Percentiles rank a stretch among this genome's conserved stretches.
These are phyloP conservation scores for Russula sp. DNA, from an alignment of 768 basidiomycete species.

Conservation along the genomic window DNA sequence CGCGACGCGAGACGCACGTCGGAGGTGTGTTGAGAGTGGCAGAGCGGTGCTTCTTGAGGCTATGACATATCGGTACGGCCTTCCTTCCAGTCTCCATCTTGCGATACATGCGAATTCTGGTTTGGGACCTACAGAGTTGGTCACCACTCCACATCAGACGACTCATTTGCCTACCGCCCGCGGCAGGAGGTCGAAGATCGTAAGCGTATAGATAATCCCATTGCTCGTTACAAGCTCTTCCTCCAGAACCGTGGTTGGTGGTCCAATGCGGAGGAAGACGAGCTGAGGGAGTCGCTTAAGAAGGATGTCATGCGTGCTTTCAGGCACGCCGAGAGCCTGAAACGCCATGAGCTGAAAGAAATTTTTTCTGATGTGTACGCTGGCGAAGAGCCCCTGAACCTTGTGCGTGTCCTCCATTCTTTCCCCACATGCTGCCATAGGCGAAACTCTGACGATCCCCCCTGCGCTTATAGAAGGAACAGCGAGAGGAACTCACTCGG, in stretches of 20 bases:
- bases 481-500: slow-evolving; percentile 65
- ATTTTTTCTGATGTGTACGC: slow-evolving; percentile 86
- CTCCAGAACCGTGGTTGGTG: slow-evolving; percentile 84
- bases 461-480: slow-evolving; percentile 53
- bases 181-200: slow-evolving; percentile 87
- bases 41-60: slow-evolving; percentile 82
- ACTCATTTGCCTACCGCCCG: slow-evolving; percentile 89
- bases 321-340: slow-evolving; percentile 63
- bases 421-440: neutral
- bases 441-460: slow-evolving; percentile 3
- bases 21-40: slow-evolving; percentile 64
- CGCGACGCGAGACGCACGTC: slow-evolving; percentile 65
- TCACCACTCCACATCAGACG: slow-evolving; percentile 94
- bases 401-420: slow-evolving; percentile 43
- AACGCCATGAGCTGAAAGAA: slow-evolving; percentile 63
- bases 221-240: slow-evolving; percentile 76
- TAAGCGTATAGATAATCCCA: slow-evolving; percentile 86
- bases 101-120: neutral
- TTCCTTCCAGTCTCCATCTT: neutral
- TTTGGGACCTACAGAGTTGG: slow-evolving; percentile 49
- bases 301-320: slow-evolving; percentile 73
- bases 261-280: slow-evolving; percentile 66
- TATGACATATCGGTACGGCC: slow-evolving; percentile 75
- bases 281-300: slow-evolving; percentile 59
- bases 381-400: slow-evolving; percentile 76